phyloP scores from a whole-genome alignment of 352 stramenopile species.

The Chloridella minuta region DNA sequence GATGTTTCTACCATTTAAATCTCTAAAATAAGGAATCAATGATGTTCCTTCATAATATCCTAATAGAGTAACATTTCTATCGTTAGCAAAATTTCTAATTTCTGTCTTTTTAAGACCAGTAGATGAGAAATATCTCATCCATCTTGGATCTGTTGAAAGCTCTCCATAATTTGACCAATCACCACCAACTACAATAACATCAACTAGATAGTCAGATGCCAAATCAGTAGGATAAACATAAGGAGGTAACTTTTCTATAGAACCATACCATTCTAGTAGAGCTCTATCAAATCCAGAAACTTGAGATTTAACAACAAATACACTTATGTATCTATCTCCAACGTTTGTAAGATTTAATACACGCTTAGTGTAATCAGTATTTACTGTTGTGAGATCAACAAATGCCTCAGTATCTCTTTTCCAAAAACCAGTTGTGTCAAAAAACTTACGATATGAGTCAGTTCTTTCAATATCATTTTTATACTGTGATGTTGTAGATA shows the following conservation, averaged over 20 bases:
- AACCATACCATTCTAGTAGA: constrained; percentile 7
- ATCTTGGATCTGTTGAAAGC: not conserved
- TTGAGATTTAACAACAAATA: not conserved
- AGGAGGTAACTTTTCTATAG: not conserved
- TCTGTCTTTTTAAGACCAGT: not conserved
- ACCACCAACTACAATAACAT: not conserved
- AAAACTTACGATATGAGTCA: too few relatives aligned
- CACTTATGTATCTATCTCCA: too few relatives aligned
- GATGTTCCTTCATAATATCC: not conserved
- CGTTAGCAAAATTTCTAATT: not conserved
- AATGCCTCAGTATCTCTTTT: too few relatives aligned
- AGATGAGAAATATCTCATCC: too few relatives aligned
- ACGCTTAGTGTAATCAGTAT: too few relatives aligned
- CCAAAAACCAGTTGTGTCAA: too few relatives aligned
- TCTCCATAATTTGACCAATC: not conserved
- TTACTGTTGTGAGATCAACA: too few relatives aligned
- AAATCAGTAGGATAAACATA: not conserved
- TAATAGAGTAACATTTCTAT: not conserved
- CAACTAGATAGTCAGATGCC: not conserved
- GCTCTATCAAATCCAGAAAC: not conserved
- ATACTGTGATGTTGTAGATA: too few relatives aligned
- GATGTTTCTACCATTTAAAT: constrained; percentile 8
- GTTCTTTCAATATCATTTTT: too few relatives aligned
- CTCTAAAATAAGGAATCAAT: not conserved
- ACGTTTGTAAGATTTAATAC: too few relatives aligned